Base-by-base conservation (phyloP, 1,284 basidiomycete species). In the Cryptococcus sp. region DNA sequence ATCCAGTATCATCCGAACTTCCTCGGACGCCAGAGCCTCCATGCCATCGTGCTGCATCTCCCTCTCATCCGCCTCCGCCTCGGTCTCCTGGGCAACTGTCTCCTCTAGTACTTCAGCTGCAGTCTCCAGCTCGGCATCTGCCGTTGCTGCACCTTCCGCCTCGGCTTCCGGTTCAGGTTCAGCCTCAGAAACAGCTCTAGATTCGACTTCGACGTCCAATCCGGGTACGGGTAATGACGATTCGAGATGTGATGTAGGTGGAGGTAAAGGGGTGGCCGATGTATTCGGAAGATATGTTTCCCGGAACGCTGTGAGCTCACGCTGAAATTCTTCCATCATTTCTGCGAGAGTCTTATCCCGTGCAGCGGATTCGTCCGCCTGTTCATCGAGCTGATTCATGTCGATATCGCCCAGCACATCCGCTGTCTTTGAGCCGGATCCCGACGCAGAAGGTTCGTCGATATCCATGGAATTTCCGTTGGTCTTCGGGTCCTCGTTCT, bases 261-360 rank as follows among this genome's bases (percentile, higher is more conserved):
- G 56, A 5, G 54, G 59, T 11, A 59, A 36, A 16, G 69, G 66
- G 23, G 64, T 59, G 13, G 51, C 55, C 24, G 57, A 54, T 53
- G 73, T 78, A 74, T 84, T 81, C 7, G 79, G 78, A 22, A 87
- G 86, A 77, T 88, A 91, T 48, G 83, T 81, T 69, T 92, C 88
- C 75, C 93, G 90, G 69, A 93, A 93, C 45, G 75, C 78, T 57
- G 90, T 88, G 39, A 93, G 74, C 68, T 92, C 89, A 64, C 87
- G 82, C 82, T 89, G 89, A 4, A 94, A 77, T 63, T 86, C 86
- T 72, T 91, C 89, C 84, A 93, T 87, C 77, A 88, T 80, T 73
- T 82, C 84, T 80, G 87, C 84, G 45, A 85, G n/a, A 32, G 44
- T 39, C 45, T 25, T 23, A 31, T 21, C 48, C 14, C 18, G 43